These are phyloP conservation scores for Omphalea diandra DNA, from an alignment of 441 rosid species.

Conservation along the genomic window DNA sequence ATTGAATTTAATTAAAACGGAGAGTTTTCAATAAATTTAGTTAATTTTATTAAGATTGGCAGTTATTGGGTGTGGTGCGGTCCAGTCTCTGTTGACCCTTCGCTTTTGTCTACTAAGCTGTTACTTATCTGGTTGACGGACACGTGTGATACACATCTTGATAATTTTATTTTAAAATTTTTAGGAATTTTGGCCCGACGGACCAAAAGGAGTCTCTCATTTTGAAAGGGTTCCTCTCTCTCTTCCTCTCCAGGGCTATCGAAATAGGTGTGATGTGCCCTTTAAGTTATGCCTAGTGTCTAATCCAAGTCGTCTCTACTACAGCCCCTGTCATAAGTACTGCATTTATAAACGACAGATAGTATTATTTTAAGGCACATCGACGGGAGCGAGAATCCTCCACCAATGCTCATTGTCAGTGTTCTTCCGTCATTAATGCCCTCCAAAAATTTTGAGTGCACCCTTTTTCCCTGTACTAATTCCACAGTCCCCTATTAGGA, in stretches of 20 bases:
- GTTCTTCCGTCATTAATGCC: not conserved
- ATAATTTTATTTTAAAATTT: not conserved
- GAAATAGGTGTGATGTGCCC: not conserved
- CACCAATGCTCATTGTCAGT: not conserved
- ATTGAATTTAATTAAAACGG: too few species aligned
- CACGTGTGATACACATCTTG: too few species aligned
- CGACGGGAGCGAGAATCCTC: not conserved
- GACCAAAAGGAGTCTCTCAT: not conserved
- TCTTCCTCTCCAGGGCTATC: too few species aligned
- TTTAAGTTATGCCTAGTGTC: too few species aligned
- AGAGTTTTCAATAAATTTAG: too few species aligned
- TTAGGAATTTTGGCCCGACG: not conserved
- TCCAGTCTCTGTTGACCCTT: not conserved
- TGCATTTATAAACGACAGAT: not conserved
- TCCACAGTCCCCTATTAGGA: not conserved
- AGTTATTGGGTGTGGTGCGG: not conserved
- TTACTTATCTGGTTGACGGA: not conserved
- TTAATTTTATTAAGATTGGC: too few species aligned
- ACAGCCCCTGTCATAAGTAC: not conserved
- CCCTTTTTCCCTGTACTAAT: not conserved
- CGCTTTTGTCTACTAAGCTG: not conserved
- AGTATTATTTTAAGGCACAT: not conserved
- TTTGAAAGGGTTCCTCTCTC: not conserved
- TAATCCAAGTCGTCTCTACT: not conserved
- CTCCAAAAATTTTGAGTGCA: not conserved